Percentiles rank a stretch among this genome's conserved stretches.
phyloP scores from a whole-genome alignment of 2,329 filamentous ascomycete genomes.

The Orbilia ellipsospora region DNA sequence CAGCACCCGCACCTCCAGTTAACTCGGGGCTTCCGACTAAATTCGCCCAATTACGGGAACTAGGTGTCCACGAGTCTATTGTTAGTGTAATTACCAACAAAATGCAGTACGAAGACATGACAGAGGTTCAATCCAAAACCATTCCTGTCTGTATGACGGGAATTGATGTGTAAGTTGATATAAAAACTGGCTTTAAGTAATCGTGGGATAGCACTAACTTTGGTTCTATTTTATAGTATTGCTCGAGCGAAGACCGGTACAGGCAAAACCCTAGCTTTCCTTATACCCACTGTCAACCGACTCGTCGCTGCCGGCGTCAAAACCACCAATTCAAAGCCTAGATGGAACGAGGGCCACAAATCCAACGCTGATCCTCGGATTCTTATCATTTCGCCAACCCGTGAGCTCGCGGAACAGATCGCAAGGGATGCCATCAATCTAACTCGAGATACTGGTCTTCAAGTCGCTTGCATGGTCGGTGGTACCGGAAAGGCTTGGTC shows the following conservation, averaged over 20 bases:
- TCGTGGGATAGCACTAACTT: too few relatives aligned
- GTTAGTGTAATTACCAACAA: conserved; percentile 75
- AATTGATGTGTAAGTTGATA: conserved; percentile 76
- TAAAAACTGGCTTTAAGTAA: not conserved
- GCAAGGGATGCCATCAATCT: conserved; percentile 80
- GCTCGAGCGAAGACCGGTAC: conserved; percentile 97
- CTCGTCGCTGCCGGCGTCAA: conserved; percentile 59
- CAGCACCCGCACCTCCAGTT: not conserved
- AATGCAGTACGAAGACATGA: conserved; percentile 87
- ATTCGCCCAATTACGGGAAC: conserved; percentile 28
- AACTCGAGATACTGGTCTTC: conserved; percentile 72
- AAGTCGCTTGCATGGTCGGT: conserved; percentile 84
- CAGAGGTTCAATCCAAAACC: conserved; percentile 86
- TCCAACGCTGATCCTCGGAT: conserved; percentile 72
- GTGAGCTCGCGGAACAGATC: conserved; percentile 84
- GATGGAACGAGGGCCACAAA: conserved; percentile 54
- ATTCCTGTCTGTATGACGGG: conserved; percentile 83
- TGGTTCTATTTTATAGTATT: conserved; percentile 67
- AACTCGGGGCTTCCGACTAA: not conserved
- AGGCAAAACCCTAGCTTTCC: conserved; percentile 93
- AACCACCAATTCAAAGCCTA: conserved; percentile 61
- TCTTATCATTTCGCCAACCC: conserved; percentile 80
- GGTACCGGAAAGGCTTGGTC: conserved; percentile 81
- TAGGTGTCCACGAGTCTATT: conserved; percentile 67
- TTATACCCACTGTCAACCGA: conserved; percentile 82